Base-by-base conservation (phyloP, 306 rosid species). In the Purshia tridentata region DNA sequence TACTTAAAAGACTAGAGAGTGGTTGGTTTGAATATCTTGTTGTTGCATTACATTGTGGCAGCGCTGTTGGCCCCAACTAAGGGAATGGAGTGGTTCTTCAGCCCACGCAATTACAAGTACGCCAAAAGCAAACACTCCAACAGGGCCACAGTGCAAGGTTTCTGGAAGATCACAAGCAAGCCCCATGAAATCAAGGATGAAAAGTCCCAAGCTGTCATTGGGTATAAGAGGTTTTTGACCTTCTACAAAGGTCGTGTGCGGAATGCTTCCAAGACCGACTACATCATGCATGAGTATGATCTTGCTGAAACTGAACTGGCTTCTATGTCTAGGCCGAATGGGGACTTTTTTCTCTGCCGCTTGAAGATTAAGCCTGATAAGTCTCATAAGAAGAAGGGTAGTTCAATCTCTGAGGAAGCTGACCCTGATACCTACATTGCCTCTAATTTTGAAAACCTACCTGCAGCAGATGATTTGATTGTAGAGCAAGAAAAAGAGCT, bases 211-310 rank as follows among this genome's bases (percentile, higher is more conserved):
- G 41, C 57, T 20, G 67, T 83, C 35, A 87, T 89, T 73, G 95
- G 86, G 16, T 67, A 64, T 1, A 89, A 83, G 83, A 89, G 78
- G 78, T 85, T 84, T 8, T 76, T 87, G 60, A 88, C 85, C 56
- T 89, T 81, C 75, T 29, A 86, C 8, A 0, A 0, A n/a, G 88
- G 85, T 2, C 78, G 83, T 56, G 51, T 20, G 72, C 19, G 5
- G 7, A 0, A 4, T 10, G 76, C 0, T 22, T 73, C 5, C 6
- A 71, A 42, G 74, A 77, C 83, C 78, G 61, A 76, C 0, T 89
- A 88, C 88, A 82, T 87, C 22, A 83, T 87, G 15, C 96, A 89
- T 55, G 90, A 89, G 53, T 89, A 89, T 59, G 84, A 80, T 42
- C 47, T 4, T 3, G 7, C 7, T 42, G 45, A 18, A 41, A 79